Percentiles rank a stretch among this genome's conserved stretches.
phyloP scores from a whole-genome alignment of 2,329 filamentous ascomycete species.

The Pezicula carpinea region DNA sequence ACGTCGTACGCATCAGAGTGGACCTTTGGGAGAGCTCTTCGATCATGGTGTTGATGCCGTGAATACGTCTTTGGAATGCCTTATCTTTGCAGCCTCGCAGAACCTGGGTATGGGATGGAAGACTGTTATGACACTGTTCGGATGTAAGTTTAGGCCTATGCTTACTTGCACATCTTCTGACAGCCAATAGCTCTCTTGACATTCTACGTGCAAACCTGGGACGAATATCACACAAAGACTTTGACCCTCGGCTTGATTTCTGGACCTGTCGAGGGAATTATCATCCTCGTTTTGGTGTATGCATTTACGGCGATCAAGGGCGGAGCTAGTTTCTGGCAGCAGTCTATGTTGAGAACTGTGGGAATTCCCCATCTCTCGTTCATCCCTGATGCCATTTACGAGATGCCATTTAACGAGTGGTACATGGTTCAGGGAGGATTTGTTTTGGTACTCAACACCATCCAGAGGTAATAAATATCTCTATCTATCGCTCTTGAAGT shows the following conservation, averaged over 20 bases:
- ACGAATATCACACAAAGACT: slow-evolving; percentile 97
- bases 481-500: slow-evolving; percentile 18
- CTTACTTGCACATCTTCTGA: slow-evolving; percentile 5
- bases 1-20: slow-evolving; percentile 84
- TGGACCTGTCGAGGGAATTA: slow-evolving; percentile 89
- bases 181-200: slow-evolving; percentile 66
- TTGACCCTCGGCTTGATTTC: slow-evolving; percentile 89
- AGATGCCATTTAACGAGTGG: slow-evolving; percentile 85
- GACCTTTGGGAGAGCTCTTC: slow-evolving; percentile 91
- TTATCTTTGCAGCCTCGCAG: slow-evolving; percentile 88
- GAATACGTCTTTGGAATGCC: slow-evolving; percentile 89
- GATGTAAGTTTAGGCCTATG: slow-evolving; percentile 48
- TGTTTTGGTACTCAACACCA: slow-evolving; percentile 80
- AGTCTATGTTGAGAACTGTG: slow-evolving; percentile 74
- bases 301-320: slow-evolving; percentile 79
- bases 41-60: slow-evolving; percentile 96
- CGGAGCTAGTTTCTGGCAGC: slow-evolving; percentile 90
- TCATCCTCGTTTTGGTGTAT: slow-evolving; percentile 80
- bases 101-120: slow-evolving; percentile 92
- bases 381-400: slow-evolving; percentile 68
- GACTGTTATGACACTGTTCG: slow-evolving; percentile 79
- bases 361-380: slow-evolving; percentile 53
- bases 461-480: slow-evolving; percentile 54
- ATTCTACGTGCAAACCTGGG: slow-evolving; percentile 99
- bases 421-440: slow-evolving; percentile 83